A percentile compares a stretch with the other conserved stretches of the same genome.
Conservation (phyloP, 345 rosid species). For the Salix purpurea region DNA sequence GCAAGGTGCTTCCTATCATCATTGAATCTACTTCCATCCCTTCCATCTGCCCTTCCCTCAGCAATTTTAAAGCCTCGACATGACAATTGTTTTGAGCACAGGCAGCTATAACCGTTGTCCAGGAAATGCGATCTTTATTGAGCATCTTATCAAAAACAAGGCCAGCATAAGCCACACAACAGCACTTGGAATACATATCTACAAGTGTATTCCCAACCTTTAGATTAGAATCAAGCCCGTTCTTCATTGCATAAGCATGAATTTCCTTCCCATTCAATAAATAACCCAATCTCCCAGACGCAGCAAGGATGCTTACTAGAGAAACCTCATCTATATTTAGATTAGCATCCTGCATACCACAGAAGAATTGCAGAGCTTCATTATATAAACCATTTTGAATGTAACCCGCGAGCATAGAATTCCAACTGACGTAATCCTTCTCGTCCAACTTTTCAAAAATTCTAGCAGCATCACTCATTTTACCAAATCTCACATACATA, state of each 20-base stretch:
- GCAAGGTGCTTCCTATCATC: conserved; percentile 76
- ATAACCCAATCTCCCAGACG: conserved; percentile 56
- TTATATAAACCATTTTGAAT: conserved; percentile 25
- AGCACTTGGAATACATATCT: conserved; percentile 81
- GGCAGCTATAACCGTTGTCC: conserved; percentile 77
- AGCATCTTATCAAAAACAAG: conserved; percentile 49
- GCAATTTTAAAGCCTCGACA: conserved; percentile 41
- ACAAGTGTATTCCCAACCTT: conserved; percentile 63
- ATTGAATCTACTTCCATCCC: conserved; percentile 48
- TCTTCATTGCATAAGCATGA: conserved; percentile 68
- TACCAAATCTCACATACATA: conserved; percentile 19
- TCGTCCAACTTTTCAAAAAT: conserved; percentile 10
- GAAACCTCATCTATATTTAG: conserved; percentile 55
- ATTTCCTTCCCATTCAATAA: conserved; percentile 66
- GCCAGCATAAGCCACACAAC: conserved; percentile 48
- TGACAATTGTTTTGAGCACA: conserved; percentile 57
- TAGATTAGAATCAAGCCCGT: conserved; percentile 47
- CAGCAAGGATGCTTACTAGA: conserved; percentile 41
- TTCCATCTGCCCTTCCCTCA: conserved; percentile 42
- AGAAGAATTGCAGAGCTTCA: conserved; percentile 53
- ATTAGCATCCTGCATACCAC: conserved; percentile 42
- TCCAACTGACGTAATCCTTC: conserved; percentile 14
- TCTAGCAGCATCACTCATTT: conserved; percentile 11
- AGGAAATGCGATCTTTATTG: conserved; percentile 63
- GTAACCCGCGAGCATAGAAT: conserved; percentile 37